A percentile compares a stretch with the other conserved stretches of the same genome.
These are phyloP conservation scores for Tolypocladium guangdongense DNA, from an alignment of 2,329 filamentous ascomycete species.

Conservation along the genomic window DNA sequence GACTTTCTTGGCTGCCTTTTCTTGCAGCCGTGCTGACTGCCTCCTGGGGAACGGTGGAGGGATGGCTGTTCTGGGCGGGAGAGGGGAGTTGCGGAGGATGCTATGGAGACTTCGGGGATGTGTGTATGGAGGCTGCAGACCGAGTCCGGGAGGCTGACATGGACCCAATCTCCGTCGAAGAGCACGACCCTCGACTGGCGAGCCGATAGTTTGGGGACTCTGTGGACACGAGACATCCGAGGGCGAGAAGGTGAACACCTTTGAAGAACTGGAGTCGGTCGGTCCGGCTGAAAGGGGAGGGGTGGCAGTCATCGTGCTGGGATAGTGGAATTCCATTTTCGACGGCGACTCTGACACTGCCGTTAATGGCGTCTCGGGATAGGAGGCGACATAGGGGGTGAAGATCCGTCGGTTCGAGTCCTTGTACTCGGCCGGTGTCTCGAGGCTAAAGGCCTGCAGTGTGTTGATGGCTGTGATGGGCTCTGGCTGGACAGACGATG, in stretches of 20 bases:
- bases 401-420: constrained; percentile 22
- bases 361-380: constrained; percentile 43
- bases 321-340: constrained; percentile 34
- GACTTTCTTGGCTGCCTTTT: constrained; percentile 44
- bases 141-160: background rate
- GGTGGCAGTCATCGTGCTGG: constrained; percentile 48
- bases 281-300: constrained; percentile 45
- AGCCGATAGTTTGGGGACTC: background rate
- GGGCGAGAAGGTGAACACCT: constrained; percentile 35
- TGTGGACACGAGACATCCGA: constrained; percentile 17
- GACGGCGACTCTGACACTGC: constrained; percentile 39
- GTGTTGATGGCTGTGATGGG: constrained; percentile 40
- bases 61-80: constrained; percentile 39
- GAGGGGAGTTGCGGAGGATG: constrained; percentile 55
- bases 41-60: constrained; percentile 42
- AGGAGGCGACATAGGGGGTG: constrained; percentile 33
- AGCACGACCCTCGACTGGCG: constrained; percentile 8
- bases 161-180: constrained; percentile 4
- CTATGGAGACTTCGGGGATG: constrained; percentile 49
- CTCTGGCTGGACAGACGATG: constrained; percentile 35
- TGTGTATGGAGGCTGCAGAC: constrained; percentile 34
- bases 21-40: constrained; percentile 42
- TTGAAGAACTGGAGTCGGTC: constrained; percentile 29
- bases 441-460: constrained; percentile 18
- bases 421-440: constrained; percentile 19